Base-by-base conservation (phyloP, 2,329 filamentous ascomycete genomes). In the Alternaria arborescens region DNA sequence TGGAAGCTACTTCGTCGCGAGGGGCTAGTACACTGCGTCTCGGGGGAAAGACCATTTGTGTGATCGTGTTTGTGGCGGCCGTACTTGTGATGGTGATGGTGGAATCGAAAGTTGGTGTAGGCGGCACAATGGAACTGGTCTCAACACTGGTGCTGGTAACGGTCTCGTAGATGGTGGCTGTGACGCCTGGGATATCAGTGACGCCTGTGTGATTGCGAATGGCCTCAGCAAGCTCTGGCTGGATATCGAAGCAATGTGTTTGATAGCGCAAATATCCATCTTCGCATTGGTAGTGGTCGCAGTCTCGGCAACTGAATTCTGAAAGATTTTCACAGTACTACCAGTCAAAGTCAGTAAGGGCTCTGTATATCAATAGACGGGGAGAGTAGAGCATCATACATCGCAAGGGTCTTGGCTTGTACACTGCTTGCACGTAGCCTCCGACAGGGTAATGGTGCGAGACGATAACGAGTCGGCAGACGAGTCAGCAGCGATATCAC, bases 121-220 rank as follows among this genome's bases (percentile, higher is more conserved):
- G 50, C 36, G 14, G 8, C 14, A 24, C 16, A 11, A 18, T 22
- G 40, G 40, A 22, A 22, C 18, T 41, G 18, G 40, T 41, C 32
- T 36, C 32, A 7, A 34, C 18, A 7, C 12, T 43, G 5, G 36
- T 43, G 14, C 38, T 42, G 26, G 20, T 53, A 32, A 18, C 22
- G 18, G 51, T 53, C 51, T 43, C 4, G 18, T 14, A n/a, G 26
- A 53, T 24, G 46, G 20, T 50, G 20, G 51, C 36, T 53, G 51
- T 53, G 5, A 30, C 8, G n/a, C n/a, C 36, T 28, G 26, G 5
- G 32, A 14, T 5, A 36, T 16, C 36, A 42, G 38, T 52, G 5
- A 28, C 10, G 34, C 14, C 34, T 26, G 38, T 43, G 36, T 24
- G 7, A 16, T 52, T 52, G 18, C 40, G 38, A 30, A 53, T 53